phyloP scores from a whole-genome alignment of 352 stramenopile genomes.

The Phytophthora megakarya region DNA sequence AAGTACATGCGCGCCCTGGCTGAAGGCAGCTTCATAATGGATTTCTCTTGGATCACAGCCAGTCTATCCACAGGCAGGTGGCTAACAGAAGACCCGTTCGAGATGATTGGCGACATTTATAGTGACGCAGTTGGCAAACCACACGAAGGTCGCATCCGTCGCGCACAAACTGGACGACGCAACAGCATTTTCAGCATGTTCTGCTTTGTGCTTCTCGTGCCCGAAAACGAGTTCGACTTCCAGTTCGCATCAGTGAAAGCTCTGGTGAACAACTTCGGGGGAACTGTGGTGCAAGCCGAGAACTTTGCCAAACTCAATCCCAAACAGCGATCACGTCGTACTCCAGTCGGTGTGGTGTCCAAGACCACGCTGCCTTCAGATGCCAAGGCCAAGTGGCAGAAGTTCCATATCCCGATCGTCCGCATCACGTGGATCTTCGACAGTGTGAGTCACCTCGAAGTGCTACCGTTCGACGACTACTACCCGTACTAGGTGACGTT shows the following conservation, averaged over 20 bases:
- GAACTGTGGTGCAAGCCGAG: slow-evolving; percentile 42
- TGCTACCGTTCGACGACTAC: slow-evolving; percentile 86
- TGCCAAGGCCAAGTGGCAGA: slow-evolving; percentile 62
- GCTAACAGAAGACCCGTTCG: slow-evolving; percentile 71
- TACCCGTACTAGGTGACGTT: slow-evolving; percentile 68
- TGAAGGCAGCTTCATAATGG: slow-evolving; percentile 74
- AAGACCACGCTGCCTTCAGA: slow-evolving; percentile 61
- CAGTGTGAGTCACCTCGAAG: slow-evolving; percentile 84
- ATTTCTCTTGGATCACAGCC: slow-evolving; percentile 76
- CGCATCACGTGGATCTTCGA: slow-evolving; percentile 89
- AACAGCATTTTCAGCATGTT: slow-evolving; percentile 83
- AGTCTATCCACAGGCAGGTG: slow-evolving; percentile 66
- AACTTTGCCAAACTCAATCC: slow-evolving; percentile 30
- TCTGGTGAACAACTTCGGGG: slow-evolving; percentile 77
- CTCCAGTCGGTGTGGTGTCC: slow-evolving; percentile 72
- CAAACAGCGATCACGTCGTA: slow-evolving; percentile 38
- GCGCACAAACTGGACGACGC: slow-evolving; percentile 50
- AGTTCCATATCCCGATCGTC: slow-evolving; percentile 83
- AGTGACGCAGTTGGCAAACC: slow-evolving; percentile 73
- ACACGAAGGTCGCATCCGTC: slow-evolving; percentile 59
- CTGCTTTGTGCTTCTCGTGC: slow-evolving; percentile 77
- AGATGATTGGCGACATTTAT: slow-evolving; percentile 85
- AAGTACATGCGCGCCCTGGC: slow-evolving; percentile 88
- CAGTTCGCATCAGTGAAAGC: slow-evolving; percentile 60
- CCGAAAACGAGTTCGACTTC: slow-evolving; percentile 74